Base-by-base conservation (phyloP, 345 rosid species). In the Syzygium aromaticum region DNA sequence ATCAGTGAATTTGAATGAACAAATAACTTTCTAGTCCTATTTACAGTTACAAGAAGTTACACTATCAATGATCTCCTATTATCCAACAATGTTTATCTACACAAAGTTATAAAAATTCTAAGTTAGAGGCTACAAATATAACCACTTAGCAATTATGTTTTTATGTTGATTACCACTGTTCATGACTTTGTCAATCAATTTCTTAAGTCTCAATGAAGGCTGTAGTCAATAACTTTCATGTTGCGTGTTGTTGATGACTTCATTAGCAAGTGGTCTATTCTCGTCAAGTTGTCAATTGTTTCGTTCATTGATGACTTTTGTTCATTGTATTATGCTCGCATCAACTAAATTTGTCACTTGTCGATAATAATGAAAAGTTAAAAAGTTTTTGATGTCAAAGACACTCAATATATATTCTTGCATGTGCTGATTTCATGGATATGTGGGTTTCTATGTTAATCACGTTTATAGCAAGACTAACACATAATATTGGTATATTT, bases 231-330 rank as follows among this genome's bases (percentile, higher is more conserved):
- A 67, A 67, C 21, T 67, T 33, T 30, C 78, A 67, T 21, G 11
- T 67, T 67, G 2, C 17, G 78, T 67, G 12, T 11, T 67, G 23
- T 30, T 33, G 43, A 33, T 67, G 13, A 67, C 46, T 30, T 30
- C 43, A 33, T 67, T 67, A 19, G 23, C 23, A 67, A 67, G 46
- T 16, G 23, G 8, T 30, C 19, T 11, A 16, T 67, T 67, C 43
- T 6, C 12, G 0, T 2, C 10, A 16, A 67, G 78, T 16, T 30
- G 3, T 67, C 6, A 0, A 67, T 0, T 17, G 6, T 67, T 30
- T 33, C 33, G 23, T 33, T 67, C 9, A 67, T 67, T 30, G 78
- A 67, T 33, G 43, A 33, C 23, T 67, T 67, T 4, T 33, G 5
- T 17, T 67, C 23, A 5, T 22, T 12, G 33, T 28, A 64, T 64